phyloP scores from a whole-genome alignment of 371 early-diverging fungal species.

The Mortierella sp. region DNA sequence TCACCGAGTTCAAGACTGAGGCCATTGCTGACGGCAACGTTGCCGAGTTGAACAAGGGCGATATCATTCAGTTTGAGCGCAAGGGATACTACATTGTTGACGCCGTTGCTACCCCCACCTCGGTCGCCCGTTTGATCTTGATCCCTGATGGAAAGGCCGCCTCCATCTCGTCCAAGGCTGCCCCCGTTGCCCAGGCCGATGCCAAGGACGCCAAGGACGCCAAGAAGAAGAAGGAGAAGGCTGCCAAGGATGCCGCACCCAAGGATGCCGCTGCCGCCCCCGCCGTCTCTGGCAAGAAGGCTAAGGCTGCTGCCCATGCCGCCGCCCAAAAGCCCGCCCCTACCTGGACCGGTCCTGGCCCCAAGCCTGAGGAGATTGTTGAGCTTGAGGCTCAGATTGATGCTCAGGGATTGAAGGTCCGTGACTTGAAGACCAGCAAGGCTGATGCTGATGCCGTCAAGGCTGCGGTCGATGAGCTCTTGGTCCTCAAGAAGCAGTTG shows the following conservation, averaged over 20 bases:
- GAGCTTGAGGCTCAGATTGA: constrained; percentile 65
- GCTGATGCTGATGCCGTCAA: constrained; percentile 59
- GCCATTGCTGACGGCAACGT: constrained; percentile 84
- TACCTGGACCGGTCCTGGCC: constrained; percentile 57
- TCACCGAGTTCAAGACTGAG: constrained; percentile 85
- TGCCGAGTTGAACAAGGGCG: constrained; percentile 70
- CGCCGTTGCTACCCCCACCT: constrained; percentile 61
- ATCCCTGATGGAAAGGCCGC: constrained; percentile 96
- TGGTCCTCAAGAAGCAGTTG: constrained; percentile 62
- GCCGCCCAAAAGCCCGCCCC: constrained; percentile 50
- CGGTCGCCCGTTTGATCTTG: constrained; percentile 79
- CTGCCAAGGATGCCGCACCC: constrained; percentile 16
- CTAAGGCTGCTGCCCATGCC: constrained; percentile 52
- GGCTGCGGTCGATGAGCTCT: constrained; percentile 59
- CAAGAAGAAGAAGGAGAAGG: constrained; percentile 55
- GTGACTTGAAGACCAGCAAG: constrained; percentile 69
- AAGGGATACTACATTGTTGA: constrained; percentile 98
- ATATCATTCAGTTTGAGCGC: constrained; percentile 99
- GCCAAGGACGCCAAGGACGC: constrained; percentile 48
- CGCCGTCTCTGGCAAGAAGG: constrained; percentile 48
- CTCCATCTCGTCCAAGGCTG: constrained; percentile 84
- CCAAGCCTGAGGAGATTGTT: constrained; percentile 62
- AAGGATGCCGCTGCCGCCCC: constrained; percentile 17
- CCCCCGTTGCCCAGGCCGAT: constrained; percentile 45
- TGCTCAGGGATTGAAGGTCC: constrained; percentile 64